Percentiles rank a stretch among this genome's conserved stretches.
Evolutionary conservation across 805 yeast species (phyloP).

Genomic region (Barnettozyma sucrosica): DNA sequence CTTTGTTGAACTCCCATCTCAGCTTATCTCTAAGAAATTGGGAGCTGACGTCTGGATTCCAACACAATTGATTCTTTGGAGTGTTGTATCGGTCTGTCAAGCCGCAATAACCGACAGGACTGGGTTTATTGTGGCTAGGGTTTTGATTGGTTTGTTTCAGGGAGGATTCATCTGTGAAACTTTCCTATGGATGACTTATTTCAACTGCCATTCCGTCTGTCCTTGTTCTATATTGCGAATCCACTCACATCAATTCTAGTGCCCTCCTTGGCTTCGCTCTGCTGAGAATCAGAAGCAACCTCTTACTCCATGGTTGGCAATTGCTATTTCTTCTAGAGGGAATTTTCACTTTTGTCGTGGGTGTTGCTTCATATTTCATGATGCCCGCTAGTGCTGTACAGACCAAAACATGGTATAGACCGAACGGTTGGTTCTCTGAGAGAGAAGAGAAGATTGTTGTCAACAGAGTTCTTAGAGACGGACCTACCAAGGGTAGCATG

Average conservation of each 20-base stretch:
- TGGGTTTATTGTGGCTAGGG: slow-evolving; percentile 44
- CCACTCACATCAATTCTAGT: slow-evolving; percentile 42
- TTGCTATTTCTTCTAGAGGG: slow-evolving; percentile 68
- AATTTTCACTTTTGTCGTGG: slow-evolving; percentile 46
- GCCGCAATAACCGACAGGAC: slow-evolving; percentile 35
- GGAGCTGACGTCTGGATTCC: slow-evolving; percentile 66
- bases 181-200: slow-evolving; percentile 59
- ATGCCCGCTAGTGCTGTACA: slow-evolving; percentile 55
- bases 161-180: slow-evolving; percentile 70
- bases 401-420: slow-evolving; percentile 43
- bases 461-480: slow-evolving; percentile 55
- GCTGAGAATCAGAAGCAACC: slow-evolving; percentile 40
- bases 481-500: slow-evolving; percentile 61
- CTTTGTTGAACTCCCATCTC: slow-evolving; percentile 59
- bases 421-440: slow-evolving; percentile 47
- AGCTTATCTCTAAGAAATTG: slow-evolving; percentile 53
- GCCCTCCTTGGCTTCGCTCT: slow-evolving; percentile 51
- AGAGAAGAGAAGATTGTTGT: slow-evolving; percentile 53
- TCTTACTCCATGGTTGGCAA: slow-evolving; percentile 32
- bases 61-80: slow-evolving; percentile 51
- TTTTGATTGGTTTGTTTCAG: slow-evolving; percentile 50
- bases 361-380: slow-evolving; percentile 38
- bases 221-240: slow-evolving; percentile 54
- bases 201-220: slow-evolving; percentile 53
- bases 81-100: slow-evolving; percentile 48